These are phyloP conservation scores for Apiotrichum sp. DNA, from an alignment of 1,284 basidiomycete species.

Conservation along the genomic window DNA sequence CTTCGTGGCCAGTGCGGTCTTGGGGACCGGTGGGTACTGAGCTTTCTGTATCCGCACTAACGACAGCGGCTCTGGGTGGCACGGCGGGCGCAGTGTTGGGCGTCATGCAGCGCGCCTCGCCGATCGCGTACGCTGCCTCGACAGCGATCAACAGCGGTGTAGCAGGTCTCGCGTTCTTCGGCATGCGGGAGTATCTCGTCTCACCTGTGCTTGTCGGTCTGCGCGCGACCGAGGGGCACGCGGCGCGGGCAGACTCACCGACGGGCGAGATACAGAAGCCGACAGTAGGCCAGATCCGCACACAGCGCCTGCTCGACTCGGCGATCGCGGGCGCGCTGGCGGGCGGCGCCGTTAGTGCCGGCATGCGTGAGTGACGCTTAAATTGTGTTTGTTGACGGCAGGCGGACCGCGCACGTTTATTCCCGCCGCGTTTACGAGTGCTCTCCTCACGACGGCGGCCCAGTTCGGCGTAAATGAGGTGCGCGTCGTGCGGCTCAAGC, in stretches of 20 bases:
- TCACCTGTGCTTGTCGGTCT: conserved; percentile 32
- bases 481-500: conserved; percentile 27
- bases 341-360: no score
- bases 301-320: conserved; percentile 20
- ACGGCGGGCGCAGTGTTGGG: conserved; percentile 32
- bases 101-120: conserved; percentile 26
- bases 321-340: no score
- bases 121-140: conserved; percentile 26
- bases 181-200: conserved; percentile 42
- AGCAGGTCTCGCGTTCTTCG: conserved; percentile 37
- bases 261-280: not conserved
- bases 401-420: conserved; percentile 28
- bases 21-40: conserved; percentile 3
- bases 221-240: conserved; percentile 22
- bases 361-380: no score
- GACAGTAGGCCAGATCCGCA: conserved; percentile 24
- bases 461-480: conserved; percentile 36
- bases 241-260: conserved; percentile 12
- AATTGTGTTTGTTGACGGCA: not conserved
- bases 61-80: conserved; percentile 23
- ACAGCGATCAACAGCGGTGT: conserved; percentile 39
- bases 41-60: not conserved
- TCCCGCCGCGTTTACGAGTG: conserved; percentile 32
- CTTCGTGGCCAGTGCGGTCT: conserved; percentile 14
- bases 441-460: conserved; percentile 25